Evolutionary conservation across 2,329 filamentous ascomycete genomes (phyloP).

Genomic region (Verticillium tricorpus): DNA sequence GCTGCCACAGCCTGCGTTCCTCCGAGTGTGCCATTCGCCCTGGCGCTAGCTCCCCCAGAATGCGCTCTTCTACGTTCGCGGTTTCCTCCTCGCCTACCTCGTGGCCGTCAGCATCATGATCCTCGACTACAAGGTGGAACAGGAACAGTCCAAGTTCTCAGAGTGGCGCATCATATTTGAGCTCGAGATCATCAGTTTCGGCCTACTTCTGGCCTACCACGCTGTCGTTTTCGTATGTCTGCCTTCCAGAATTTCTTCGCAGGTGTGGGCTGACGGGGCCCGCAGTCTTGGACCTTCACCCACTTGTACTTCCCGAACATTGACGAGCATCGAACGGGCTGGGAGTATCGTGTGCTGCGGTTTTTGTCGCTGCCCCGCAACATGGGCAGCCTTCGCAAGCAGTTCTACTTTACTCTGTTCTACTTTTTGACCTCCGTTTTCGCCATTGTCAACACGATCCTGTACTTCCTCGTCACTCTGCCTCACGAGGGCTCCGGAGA

Average conservation of each 20-base stretch:
- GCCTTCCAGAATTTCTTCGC: not conserved
- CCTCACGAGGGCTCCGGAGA: constrained; percentile 19
- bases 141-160: constrained; percentile 28
- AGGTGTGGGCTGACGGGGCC: not conserved
- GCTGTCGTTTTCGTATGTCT: constrained; percentile 39
- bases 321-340: constrained; percentile 28
- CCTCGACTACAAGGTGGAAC: constrained; percentile 39
- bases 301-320: constrained; percentile 43
- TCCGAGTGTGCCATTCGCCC: constrained; percentile 47
- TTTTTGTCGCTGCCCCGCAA: constrained; percentile 41
- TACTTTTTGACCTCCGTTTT: constrained; percentile 42
- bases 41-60: constrained; percentile 44
- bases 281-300: constrained; percentile 46
- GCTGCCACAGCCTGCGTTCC: constrained; percentile 39
- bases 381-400: constrained; percentile 33
- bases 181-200: constrained; percentile 41
- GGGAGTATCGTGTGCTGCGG: constrained; percentile 31
- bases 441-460: constrained; percentile 42
- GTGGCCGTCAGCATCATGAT: constrained; percentile 35
- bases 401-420: constrained; percentile 46
- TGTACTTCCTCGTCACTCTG: constrained; percentile 43
- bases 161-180: constrained; percentile 42
- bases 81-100: constrained; percentile 37
- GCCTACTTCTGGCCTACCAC: constrained; percentile 40
- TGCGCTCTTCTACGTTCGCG: constrained; percentile 38